Percentiles rank a stretch among this genome's conserved stretches.
Evolutionary conservation across 768 basidiomycete species (phyloP).

Genomic region (Termitomyces titanicus): DNA sequence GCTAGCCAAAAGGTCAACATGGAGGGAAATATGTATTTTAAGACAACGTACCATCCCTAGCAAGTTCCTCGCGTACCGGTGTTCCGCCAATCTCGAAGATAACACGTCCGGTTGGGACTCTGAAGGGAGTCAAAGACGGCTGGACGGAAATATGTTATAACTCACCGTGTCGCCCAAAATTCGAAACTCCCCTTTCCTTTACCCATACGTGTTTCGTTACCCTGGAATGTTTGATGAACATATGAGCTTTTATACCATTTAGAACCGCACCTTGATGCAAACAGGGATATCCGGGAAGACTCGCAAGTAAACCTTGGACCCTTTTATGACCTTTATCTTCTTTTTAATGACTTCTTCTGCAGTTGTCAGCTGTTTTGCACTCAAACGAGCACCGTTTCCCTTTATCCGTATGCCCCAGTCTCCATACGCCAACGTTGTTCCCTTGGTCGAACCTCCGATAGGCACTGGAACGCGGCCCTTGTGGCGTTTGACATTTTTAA

Average conservation of each 20-base stretch:
- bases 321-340: conserved; percentile 88
- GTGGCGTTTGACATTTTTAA: conserved; percentile 85
- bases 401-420: conserved; percentile 91
- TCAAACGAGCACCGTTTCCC: conserved; percentile 74
- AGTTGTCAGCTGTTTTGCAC: conserved; percentile 85
- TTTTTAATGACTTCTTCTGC: conserved; percentile 87
- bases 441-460: conserved; percentile 87
- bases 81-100: conserved; percentile 92
- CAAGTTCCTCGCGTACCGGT: conserved; percentile 88
- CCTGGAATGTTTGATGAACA: conserved; percentile 32
- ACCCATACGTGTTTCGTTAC: conserved; percentile 99
- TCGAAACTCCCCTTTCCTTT: conserved; percentile 99
- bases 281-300: conserved; percentile 98
- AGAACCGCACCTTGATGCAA: conserved; percentile 78
- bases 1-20: conserved; percentile 40
- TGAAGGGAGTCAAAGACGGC: conserved; percentile 23
- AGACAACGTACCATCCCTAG: conserved; percentile 70
- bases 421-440: conserved; percentile 88
- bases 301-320: conserved; percentile 79
- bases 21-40: background rate
- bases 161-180: conserved; percentile 91
- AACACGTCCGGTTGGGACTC: conserved; percentile 85
- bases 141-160: conserved; percentile 1
- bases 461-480: conserved; percentile 88
- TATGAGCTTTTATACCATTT: background rate